phyloP scores from a whole-genome alignment of 108 stramenopile species.

The Aureococcus anophagefferens region DNA sequence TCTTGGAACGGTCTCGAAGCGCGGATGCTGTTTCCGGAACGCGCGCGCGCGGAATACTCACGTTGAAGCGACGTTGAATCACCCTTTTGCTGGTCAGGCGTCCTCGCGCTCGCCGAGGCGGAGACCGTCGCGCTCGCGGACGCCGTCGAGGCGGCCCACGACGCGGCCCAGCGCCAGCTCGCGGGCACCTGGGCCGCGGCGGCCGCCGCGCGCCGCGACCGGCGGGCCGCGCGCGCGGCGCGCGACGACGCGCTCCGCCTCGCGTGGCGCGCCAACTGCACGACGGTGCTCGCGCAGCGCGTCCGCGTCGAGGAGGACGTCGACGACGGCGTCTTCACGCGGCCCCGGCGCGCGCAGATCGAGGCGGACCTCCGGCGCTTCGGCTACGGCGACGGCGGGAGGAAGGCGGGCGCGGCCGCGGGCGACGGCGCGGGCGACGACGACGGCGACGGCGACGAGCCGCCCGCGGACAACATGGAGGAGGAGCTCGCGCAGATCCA shows the following conservation, averaged over 20 bases:
- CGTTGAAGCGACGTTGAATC: too few relatives aligned
- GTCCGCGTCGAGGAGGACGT: slow-evolving; percentile 13
- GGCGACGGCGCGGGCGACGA: neutral
- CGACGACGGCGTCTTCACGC: slow-evolving; percentile 12
- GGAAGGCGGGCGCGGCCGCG: neutral
- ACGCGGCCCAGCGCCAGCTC: neutral
- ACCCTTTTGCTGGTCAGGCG: too few relatives aligned
- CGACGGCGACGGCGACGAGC: too few relatives aligned
- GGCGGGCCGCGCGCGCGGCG: too few relatives aligned
- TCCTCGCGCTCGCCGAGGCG: slow-evolving; percentile 7
- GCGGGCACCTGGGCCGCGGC: neutral
- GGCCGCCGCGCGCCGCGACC: too few relatives aligned
- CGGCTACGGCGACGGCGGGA: too few relatives aligned
- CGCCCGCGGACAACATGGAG: neutral
- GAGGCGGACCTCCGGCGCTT: neutral
- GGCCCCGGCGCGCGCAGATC: neutral
- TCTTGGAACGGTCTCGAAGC: too few relatives aligned
- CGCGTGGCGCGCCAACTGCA: slow-evolving; percentile 1
- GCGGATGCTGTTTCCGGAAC: too few relatives aligned
- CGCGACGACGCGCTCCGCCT: neutral
- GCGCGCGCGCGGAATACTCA: too few relatives aligned
- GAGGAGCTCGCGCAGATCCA: neutral
- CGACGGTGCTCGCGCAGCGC: neutral
- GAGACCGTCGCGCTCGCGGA: slow-evolving; percentile 1
- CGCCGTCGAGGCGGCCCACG: too few relatives aligned